phyloP scores from a whole-genome alignment of 441 rosid species.

The Erysimum pusillum region DNA sequence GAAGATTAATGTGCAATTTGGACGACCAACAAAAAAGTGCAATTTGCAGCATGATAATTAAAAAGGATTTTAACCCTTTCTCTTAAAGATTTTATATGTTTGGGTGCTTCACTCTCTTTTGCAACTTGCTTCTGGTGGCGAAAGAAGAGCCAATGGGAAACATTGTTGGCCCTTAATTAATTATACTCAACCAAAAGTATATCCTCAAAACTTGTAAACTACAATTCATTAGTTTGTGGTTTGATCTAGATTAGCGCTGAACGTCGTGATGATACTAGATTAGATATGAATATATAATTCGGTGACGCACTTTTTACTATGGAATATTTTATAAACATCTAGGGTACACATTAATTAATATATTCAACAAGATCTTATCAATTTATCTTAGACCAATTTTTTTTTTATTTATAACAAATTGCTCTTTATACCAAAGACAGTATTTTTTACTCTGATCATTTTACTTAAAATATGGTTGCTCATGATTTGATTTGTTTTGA shows the following conservation, averaged over 20 bases:
- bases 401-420: too few relatives aligned
- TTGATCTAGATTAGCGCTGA: constrained; percentile 22
- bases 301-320: constrained; percentile 20
- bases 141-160: constrained; percentile 42
- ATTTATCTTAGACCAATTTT: neutral
- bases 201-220: constrained; percentile 10
- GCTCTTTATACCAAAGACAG: neutral
- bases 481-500: neutral
- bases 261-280: constrained; percentile 12
- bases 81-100: constrained; percentile 7
- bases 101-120: constrained; percentile 43
- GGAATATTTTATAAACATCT: neutral
- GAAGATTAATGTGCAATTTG: constrained; percentile 27
- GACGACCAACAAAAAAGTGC: constrained; percentile 29
- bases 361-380: neutral
- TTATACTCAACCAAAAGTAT: constrained; percentile 14
- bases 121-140: constrained; percentile 43
- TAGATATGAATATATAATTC: constrained; percentile 7
- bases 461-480: neutral
- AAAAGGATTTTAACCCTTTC: constrained; percentile 18
- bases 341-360: neutral
- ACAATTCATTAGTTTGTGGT: constrained; percentile 19
- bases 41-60: constrained; percentile 34
- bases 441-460: neutral
- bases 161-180: constrained; percentile 28